Conservation (phyloP, 495 filamentous ascomycete genomes). For the Daldinia caldariorum region DNA sequence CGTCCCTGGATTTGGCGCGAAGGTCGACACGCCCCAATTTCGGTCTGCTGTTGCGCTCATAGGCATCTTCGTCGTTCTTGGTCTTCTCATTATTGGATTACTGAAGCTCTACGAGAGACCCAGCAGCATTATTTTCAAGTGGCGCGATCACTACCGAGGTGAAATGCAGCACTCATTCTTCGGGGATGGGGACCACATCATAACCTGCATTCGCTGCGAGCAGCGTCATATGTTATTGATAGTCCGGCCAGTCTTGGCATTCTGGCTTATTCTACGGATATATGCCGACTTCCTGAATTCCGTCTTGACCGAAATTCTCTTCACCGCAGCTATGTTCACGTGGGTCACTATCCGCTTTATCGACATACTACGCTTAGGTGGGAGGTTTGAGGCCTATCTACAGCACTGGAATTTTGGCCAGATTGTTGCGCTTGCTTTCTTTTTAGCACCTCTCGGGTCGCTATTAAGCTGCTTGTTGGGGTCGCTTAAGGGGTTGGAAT, state of each 20-base stretch:
- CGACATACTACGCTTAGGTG: conserved; percentile 32
- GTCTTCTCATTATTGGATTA: conserved; percentile 24
- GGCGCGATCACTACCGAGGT: conserved; percentile 37
- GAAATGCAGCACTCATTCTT: conserved; percentile 41
- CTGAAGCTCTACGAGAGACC: conserved; percentile 35
- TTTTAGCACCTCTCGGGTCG: conserved; percentile 32
- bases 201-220: conserved; percentile 43
- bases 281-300: conserved; percentile 39
- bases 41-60: conserved; percentile 29
- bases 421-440: conserved; percentile 33
- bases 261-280: conserved; percentile 40
- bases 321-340: conserved; percentile 22
- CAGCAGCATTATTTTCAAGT: conserved; percentile 33
- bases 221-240: conserved; percentile 39
- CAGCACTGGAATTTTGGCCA: conserved; percentile 35
- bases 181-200: conserved; percentile 34
- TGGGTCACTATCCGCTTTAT: conserved; percentile 40
- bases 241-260: conserved; percentile 32
- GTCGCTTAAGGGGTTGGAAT: conserved; percentile 10
- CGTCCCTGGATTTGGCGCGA: conserved; percentile 29
- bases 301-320: conserved; percentile 35
- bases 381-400: conserved; percentile 20
- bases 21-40: conserved; percentile 31
- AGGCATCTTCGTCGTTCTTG: conserved; percentile 29
- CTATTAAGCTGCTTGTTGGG: conserved; percentile 27